phyloP scores from a whole-genome alignment of 2,329 filamentous ascomycete species.

The Epichloe scottii region DNA sequence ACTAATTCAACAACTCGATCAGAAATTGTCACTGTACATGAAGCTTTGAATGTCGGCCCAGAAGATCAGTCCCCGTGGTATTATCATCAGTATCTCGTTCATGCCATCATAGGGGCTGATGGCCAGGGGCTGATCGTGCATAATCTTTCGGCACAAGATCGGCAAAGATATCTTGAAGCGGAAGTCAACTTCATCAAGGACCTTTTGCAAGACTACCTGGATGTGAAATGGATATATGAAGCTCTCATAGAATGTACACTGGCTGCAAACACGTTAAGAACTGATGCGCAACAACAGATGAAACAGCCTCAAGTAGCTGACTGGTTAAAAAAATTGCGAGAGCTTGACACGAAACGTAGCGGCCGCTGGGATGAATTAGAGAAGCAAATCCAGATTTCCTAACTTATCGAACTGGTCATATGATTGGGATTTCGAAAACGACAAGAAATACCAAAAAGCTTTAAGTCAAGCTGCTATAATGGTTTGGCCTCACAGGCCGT shows the following conservation, averaged over 20 bases:
- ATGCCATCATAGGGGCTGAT: constrained; percentile 43
- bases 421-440: neutral
- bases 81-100: constrained; percentile 82
- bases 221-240: constrained; percentile 78
- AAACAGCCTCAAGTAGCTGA: constrained; percentile 25
- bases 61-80: constrained; percentile 97
- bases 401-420: neutral
- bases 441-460: neutral
- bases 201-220: constrained; percentile 44
- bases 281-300: constrained; percentile 24
- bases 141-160: constrained; percentile 44
- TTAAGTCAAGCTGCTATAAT: neutral
- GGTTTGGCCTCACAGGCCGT: neutral
- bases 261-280: constrained; percentile 24
- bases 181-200: constrained; percentile 67
- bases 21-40: constrained; percentile 66
- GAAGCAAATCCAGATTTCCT: constrained; percentile 17
- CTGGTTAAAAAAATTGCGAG: constrained; percentile 55
- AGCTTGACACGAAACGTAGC: constrained; percentile 59
- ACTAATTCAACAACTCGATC: neutral
- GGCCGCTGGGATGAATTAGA: constrained; percentile 67
- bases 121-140: constrained; percentile 1
- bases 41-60: constrained; percentile 75
- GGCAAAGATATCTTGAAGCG: constrained; percentile 49
- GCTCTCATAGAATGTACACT: constrained; percentile 65